phyloP scores from a whole-genome alignment of 805 yeast species.

The Komagataella ulmi region DNA sequence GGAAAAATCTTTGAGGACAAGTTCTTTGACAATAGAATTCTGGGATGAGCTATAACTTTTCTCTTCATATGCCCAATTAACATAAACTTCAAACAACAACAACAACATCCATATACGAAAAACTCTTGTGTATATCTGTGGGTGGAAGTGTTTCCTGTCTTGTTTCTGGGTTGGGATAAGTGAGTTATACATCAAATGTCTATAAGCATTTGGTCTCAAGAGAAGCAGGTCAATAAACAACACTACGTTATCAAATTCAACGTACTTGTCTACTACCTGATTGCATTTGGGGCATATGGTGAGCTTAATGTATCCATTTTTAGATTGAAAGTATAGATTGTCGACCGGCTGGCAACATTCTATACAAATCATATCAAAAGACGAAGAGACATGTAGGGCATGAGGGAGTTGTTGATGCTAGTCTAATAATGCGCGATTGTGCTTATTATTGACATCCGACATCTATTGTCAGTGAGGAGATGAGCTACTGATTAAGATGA shows the following conservation, averaged over 20 bases:
- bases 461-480: neutral
- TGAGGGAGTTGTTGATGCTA: neutral
- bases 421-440: neutral
- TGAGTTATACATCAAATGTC: constrained; percentile 75
- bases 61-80: constrained; percentile 88
- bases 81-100: constrained; percentile 74
- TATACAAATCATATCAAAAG: constrained; percentile 65
- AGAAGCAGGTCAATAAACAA: constrained; percentile 74
- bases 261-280: constrained; percentile 74
- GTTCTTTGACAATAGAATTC: constrained; percentile 8
- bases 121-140: constrained; percentile 1
- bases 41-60: constrained; percentile 18
- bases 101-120: constrained; percentile 45
- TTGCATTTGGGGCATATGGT: constrained; percentile 67
- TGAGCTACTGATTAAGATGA: neutral
- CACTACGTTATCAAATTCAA: constrained; percentile 79
- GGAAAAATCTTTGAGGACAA: constrained; percentile 20
- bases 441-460: neutral
- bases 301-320: constrained; percentile 66
- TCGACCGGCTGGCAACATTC: constrained; percentile 65
- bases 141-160: neutral
- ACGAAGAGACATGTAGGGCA: neutral
- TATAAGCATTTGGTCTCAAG: constrained; percentile 75
- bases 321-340: constrained; percentile 57
- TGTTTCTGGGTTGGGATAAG: constrained; percentile 17